phyloP scores from a whole-genome alignment of 805 yeast genomes.

The Candida lessepsii region DNA sequence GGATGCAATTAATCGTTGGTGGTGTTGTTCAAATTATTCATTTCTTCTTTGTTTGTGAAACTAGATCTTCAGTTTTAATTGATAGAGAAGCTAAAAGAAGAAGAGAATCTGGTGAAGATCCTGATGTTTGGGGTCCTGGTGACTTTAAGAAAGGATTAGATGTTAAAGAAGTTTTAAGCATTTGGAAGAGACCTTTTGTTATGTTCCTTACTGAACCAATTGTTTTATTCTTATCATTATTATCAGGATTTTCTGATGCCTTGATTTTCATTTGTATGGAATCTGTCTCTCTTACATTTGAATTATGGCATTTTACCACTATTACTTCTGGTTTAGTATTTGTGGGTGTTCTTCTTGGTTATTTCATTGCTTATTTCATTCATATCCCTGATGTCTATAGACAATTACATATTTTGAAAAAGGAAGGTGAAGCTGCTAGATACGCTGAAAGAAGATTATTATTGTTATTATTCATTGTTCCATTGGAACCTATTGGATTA shows the following conservation, averaged over 20 bases:
- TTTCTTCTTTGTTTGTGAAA: constrained; percentile 35
- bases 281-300: constrained; percentile 31
- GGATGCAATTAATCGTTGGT: constrained; percentile 37
- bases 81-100: constrained; percentile 38
- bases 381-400: constrained; percentile 34
- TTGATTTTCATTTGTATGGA: constrained; percentile 41
- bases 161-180: constrained; percentile 23
- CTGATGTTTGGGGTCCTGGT: constrained; percentile 35
- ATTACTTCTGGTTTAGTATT: constrained; percentile 30
- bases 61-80: constrained; percentile 31
- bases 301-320: constrained; percentile 35
- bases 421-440: constrained; percentile 25
- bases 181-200: constrained; percentile 40
- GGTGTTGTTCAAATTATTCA: constrained; percentile 33
- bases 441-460: constrained; percentile 29
- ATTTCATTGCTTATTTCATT: constrained; percentile 32
- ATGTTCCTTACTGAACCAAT: constrained; percentile 40
- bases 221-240: constrained; percentile 35
- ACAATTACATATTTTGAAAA: constrained; percentile 23
- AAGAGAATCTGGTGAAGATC: constrained; percentile 30
- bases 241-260: constrained; percentile 42
- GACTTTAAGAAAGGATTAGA: constrained; percentile 24
- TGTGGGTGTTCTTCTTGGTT: constrained; percentile 33
- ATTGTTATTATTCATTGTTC: constrained; percentile 36
- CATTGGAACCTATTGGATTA: constrained; percentile 37